A percentile compares a stretch with the other conserved stretches of the same genome.
Conservation (phyloP, 2,329 filamentous ascomycete species). For the Volutella citrinella region DNA sequence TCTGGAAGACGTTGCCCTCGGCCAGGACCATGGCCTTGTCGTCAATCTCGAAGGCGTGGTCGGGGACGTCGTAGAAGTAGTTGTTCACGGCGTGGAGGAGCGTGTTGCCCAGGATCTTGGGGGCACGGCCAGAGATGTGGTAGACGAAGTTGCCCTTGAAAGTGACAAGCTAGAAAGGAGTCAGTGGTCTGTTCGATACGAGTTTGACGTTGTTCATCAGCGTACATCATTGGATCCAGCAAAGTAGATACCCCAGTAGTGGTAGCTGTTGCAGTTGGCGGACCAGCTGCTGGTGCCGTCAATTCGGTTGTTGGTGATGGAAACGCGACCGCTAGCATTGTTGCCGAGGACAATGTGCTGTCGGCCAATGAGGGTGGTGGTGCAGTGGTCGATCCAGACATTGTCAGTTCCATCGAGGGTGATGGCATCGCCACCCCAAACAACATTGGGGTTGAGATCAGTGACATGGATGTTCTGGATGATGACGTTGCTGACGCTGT, state of each 20-base stretch:
- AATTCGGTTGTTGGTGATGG: conserved; percentile 56
- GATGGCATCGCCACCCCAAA: conserved; percentile 57
- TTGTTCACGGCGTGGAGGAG: conserved; percentile 57
- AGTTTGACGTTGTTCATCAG: conserved; percentile 14
- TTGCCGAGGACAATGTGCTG: conserved; percentile 57
- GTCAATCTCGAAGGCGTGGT: conserved; percentile 53
- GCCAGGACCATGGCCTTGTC: conserved; percentile 42
- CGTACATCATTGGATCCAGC: conserved; percentile 47
- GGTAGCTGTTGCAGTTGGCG: conserved; percentile 52
- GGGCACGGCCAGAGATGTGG: conserved; percentile 51
- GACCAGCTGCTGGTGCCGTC: conserved; percentile 52
- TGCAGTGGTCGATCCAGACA: conserved; percentile 49
- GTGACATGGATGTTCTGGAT: conserved; percentile 56
- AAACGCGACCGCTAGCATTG: conserved; percentile 48
- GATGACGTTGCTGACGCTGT: conserved; percentile 51
- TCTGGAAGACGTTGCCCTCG: conserved; percentile 56
- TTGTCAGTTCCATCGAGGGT: conserved; percentile 43
- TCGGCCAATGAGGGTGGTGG: conserved; percentile 53
- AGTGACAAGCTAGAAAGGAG: conserved; percentile 35
- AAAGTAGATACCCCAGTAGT: conserved; percentile 58
- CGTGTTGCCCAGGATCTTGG: conserved; percentile 54
- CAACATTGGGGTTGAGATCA: conserved; percentile 52
- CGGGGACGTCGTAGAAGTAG: conserved; percentile 50
- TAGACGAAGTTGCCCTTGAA: conserved; percentile 58
- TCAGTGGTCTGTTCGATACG: not conserved